Conservation (phyloP, 441 rosid species). For the Pelargonium australe region DNA sequence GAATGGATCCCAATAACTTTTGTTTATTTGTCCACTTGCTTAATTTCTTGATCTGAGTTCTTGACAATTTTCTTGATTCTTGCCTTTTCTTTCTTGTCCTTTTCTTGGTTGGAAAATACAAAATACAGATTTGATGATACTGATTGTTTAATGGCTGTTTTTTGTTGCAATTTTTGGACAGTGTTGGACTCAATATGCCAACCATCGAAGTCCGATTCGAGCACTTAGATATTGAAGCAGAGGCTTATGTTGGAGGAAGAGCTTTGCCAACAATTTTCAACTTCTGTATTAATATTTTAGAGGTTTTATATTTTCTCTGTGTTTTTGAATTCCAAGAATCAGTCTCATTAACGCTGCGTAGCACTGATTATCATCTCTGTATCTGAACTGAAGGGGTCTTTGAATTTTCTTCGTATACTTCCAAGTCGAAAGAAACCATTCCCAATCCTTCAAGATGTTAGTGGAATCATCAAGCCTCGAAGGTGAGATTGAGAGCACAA, state of each 20-base stretch:
- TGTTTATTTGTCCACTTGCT: background rate
- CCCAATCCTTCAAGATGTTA: conserved; percentile 51
- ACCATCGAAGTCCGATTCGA: conserved; percentile 49
- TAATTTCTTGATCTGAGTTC: background rate
- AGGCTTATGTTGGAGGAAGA: conserved; percentile 32
- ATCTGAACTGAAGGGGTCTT: conserved; percentile 26
- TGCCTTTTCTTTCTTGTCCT: no score
- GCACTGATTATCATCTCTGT: background rate
- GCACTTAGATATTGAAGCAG: conserved; percentile 34
- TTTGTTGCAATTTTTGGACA: conserved; percentile 11
- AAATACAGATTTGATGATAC: background rate
- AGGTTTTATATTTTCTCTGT: conserved; percentile 18
- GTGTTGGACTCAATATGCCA: conserved; percentile 43
- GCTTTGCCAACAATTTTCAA: conserved; percentile 38
- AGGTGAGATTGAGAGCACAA: conserved; percentile 26
- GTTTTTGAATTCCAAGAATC: background rate
- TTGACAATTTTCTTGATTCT: background rate
- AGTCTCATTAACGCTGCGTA: background rate
- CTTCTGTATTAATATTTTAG: conserved; percentile 26
- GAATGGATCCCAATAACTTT: no score
- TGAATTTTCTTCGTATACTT: conserved; percentile 39
- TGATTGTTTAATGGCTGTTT: background rate
- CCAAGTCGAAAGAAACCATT: conserved; percentile 46
- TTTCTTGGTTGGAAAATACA: background rate
- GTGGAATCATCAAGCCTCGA: conserved; percentile 61